Evolutionary conservation across 179 eudicot genomes (phyloP), one percentile per base, ranked within the genome.

Genomic region (Amaranthus tricolor): DNA sequence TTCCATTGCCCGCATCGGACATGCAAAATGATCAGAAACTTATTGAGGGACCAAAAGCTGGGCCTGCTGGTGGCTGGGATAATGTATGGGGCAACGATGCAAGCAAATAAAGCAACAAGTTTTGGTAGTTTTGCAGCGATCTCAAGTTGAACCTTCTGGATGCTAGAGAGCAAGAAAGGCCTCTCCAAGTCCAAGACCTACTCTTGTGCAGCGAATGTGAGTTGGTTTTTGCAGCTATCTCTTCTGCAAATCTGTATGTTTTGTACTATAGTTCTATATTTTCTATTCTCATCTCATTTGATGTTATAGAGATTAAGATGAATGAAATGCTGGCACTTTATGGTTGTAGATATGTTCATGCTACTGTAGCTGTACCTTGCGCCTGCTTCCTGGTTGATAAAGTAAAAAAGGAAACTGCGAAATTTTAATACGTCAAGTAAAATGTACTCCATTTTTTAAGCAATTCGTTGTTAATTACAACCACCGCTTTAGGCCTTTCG

Each of bases 31-130:
- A 65, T 43, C 87, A 80, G 68, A 84, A 83, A 81, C 68, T 51
- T 80, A 61, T 84, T 11, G 88, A 84, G 80, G 94, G 87, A 14
- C 91, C 93, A 12, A 92, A 89, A 77, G 77, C 81, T 52, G 85
- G 86, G 59, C 86, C 93, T 9, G 74, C 82, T 80, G 92, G 90
- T 53, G 77, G 77, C 2, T 89, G 97, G 97, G 94, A 91, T 66
- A 82, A 74, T 60, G 91, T 88, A 21, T 89, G 94, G 97, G 92
- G 91, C 52, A 76, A 72, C 49, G 80, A 78, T 61, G 62, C 74
- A 8, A 62, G 81, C 54, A 87, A 68, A 71, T 86, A 52, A 81
- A 62, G 19, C 65, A 9, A 44, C 69, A 40, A 51, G 11, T 40
- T 15, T 52, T 40, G 21, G 40, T 31, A 31, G 40, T 31, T 3